Percentiles rank a stretch among this genome's conserved stretches.
phyloP scores from a whole-genome alignment of 2,329 filamentous ascomycete species.

The Xylariaceae sp. region DNA sequence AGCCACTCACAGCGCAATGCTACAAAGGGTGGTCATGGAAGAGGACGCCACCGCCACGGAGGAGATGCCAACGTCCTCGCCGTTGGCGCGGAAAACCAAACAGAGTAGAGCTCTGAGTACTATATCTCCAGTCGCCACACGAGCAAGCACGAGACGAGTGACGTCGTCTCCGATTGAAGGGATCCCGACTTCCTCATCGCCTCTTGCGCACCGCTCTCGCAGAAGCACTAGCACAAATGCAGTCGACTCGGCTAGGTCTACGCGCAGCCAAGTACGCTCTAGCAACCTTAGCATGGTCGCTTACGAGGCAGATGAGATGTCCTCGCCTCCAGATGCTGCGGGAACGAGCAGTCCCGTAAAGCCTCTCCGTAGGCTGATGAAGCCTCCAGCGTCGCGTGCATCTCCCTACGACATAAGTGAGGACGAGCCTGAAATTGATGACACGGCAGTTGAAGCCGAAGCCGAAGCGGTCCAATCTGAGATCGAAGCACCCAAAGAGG shows the following conservation, averaged over 20 bases:
- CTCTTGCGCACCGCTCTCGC: conserved; percentile 14
- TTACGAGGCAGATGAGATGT: conserved; percentile 19
- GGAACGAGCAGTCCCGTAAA: conserved; percentile 26
- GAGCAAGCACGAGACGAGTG: conserved; percentile 19
- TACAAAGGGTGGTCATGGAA: conserved; percentile 37
- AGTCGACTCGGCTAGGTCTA: conserved; percentile 22
- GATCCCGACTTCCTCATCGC: conserved; percentile 21
- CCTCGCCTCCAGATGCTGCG: conserved; percentile 26
- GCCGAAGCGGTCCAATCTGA: background rate
- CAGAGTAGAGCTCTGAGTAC: conserved; percentile 28
- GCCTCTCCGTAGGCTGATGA: conserved; percentile 21
- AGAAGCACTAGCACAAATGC: conserved; percentile 19
- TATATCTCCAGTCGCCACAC: conserved; percentile 29
- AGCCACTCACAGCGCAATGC: conserved; percentile 38
- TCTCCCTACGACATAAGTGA: conserved; percentile 12
- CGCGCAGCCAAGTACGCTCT: conserved; percentile 19
- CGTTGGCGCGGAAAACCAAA: conserved; percentile 38
- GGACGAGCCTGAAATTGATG: conserved; percentile 7
- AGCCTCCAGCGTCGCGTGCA: conserved; percentile 9
- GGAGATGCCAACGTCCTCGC: conserved; percentile 37
- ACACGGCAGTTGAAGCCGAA: conserved; percentile 1
- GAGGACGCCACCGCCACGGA: conserved; percentile 25
- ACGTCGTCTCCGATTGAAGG: conserved; percentile 13
- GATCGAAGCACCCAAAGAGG: conserved; percentile 5
- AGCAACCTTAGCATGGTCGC: conserved; percentile 16